Percentiles rank a stretch among this genome's conserved stretches.
Conservation (phyloP, 1,139 yeast genomes). For the Kodamaea ohmeri region DNA sequence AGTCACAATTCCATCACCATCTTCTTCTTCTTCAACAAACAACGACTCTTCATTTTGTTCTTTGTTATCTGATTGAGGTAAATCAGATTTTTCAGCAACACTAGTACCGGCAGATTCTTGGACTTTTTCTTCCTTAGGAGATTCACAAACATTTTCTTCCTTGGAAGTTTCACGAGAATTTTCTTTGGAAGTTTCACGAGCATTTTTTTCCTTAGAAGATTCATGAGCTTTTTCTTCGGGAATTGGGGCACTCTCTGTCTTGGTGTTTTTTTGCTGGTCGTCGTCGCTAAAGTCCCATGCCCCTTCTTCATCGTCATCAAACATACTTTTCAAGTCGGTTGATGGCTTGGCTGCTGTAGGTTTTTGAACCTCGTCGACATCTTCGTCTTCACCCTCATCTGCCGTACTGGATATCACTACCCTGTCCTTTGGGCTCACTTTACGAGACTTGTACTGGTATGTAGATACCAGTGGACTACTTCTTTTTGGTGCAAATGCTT, state of each 20-base stretch:
- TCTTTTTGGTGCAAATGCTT: neutral
- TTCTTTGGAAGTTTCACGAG: neutral
- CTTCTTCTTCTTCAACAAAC: constrained; percentile 15
- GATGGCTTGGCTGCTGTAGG: constrained; percentile 10
- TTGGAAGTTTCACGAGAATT: neutral
- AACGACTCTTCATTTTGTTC: constrained; percentile 3
- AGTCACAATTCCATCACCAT: constrained; percentile 17
- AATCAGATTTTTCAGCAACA: too few species aligned
- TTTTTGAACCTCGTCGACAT: constrained; percentile 9
- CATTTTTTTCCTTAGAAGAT: neutral
- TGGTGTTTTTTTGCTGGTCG: constrained; percentile 6
- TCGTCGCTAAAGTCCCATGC: constrained; percentile 21
- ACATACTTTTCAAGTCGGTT: constrained; percentile 17
- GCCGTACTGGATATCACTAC: constrained; percentile 30
- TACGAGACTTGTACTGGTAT: constrained; percentile 42
- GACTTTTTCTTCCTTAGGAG: too few species aligned
- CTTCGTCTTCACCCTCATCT: constrained; percentile 17
- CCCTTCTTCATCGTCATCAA: constrained; percentile 19
- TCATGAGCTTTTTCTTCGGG: neutral
- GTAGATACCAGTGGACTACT: constrained; percentile 9
- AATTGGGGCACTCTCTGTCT: neutral
- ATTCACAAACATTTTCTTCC: neutral
- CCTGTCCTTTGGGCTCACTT: constrained; percentile 29
- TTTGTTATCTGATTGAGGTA: too few species aligned
- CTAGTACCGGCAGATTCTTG: too few species aligned